These are phyloP conservation scores for Penicillium griseofulvum DNA, from an alignment of 2,329 filamentous ascomycete species.

Conservation along the genomic window DNA sequence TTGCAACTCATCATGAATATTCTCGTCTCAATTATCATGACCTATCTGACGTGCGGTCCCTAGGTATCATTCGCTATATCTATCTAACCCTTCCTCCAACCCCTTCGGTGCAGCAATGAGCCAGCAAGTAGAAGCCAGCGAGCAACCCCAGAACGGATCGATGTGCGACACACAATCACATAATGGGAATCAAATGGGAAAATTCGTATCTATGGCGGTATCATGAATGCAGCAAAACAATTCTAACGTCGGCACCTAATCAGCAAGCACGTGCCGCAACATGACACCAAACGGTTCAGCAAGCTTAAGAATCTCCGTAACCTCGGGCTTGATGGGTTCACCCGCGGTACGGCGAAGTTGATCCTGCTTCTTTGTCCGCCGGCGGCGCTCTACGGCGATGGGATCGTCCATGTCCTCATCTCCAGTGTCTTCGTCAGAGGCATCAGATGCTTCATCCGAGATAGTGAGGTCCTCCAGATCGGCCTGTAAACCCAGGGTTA, in stretches of 20 bases:
- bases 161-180: not conserved
- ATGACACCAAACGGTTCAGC: constrained; percentile 77
- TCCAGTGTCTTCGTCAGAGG: constrained; percentile 64
- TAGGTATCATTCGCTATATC: not conserved
- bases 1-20: not conserved
- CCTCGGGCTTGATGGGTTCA: constrained; percentile 75
- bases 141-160: not conserved
- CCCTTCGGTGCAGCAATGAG: not conserved
- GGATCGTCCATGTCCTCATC: constrained; percentile 76
- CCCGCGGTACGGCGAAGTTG: constrained; percentile 75
- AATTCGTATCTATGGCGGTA: constrained; percentile 6
- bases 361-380: constrained; percentile 74
- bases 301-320: constrained; percentile 77
- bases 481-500: constrained; percentile 39
- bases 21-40: not conserved
- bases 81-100: not conserved
- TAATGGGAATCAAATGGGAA: not conserved
- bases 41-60: not conserved
- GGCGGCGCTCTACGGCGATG: constrained; percentile 78
- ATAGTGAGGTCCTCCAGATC: constrained; percentile 85
- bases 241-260: constrained; percentile 46
- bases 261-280: constrained; percentile 76
- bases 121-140: not conserved
- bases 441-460: constrained; percentile 67
- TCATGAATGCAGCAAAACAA: not conserved